These are phyloP conservation scores for Diddensiella transvaalensis DNA, from an alignment of 805 yeast genomes.

Conservation along the genomic window DNA sequence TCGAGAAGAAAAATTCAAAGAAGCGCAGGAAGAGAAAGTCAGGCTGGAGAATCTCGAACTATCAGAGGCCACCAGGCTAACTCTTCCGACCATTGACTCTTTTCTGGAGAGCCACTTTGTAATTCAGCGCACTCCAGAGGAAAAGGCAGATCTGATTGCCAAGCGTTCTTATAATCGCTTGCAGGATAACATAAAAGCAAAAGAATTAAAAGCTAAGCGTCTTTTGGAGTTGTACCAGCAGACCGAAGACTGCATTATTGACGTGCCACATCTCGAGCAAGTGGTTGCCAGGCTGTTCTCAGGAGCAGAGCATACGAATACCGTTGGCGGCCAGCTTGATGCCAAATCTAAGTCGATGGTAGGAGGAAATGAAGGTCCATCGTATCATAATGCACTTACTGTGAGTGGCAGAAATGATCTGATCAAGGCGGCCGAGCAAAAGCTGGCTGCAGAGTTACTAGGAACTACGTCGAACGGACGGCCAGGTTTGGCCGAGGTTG, in stretches of 20 bases:
- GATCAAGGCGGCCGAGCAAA: constrained; percentile 6
- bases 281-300: constrained; percentile 56
- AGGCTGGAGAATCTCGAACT: constrained; percentile 31
- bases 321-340: constrained; percentile 9
- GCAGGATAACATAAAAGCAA: constrained; percentile 47
- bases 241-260: constrained; percentile 64
- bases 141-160: constrained; percentile 49
- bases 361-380: constrained; percentile 1
- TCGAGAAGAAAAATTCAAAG: constrained; percentile 37
- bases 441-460: constrained; percentile 20
- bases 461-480: constrained; percentile 25
- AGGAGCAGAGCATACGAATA: constrained; percentile 11
- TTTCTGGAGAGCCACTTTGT: constrained; percentile 62
- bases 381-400: background rate
- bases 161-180: constrained; percentile 69
- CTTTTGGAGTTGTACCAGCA: constrained; percentile 71
- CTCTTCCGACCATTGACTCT: constrained; percentile 72
- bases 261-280: constrained; percentile 59
- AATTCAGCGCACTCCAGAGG: constrained; percentile 69
- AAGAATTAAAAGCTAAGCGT: constrained; percentile 51
- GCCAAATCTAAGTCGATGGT: background rate
- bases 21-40: constrained; percentile 32
- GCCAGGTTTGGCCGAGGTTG: constrained; percentile 32
- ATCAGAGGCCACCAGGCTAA: constrained; percentile 50
- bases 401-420: constrained; percentile 2